Evolutionary conservation across 225 moss, liverwort and hornwort species (phyloP).

Genomic region (Polytrichum commune): DNA sequence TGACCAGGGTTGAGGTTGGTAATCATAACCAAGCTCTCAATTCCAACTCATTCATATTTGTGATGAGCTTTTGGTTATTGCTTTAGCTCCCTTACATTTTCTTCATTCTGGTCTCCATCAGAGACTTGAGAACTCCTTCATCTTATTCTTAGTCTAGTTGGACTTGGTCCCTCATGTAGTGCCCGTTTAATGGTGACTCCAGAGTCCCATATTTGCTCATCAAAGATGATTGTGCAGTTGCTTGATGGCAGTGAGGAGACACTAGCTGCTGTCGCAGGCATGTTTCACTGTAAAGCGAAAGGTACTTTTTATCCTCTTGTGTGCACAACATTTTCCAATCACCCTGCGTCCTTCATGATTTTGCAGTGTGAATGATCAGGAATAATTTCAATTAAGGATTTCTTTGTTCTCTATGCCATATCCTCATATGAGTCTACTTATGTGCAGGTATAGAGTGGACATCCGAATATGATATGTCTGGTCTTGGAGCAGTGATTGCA

Average conservation of each 20-base stretch:
- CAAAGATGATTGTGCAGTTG: conserved; percentile 40
- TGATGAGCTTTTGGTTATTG: background rate
- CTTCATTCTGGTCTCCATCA: background rate
- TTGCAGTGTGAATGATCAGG: background rate
- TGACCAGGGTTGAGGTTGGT: conserved; percentile 77
- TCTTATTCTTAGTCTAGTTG: background rate
- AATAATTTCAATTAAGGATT: background rate
- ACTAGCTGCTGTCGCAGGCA: conserved; percentile 78
- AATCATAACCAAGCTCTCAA: background rate
- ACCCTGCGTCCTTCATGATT: conserved; percentile 9
- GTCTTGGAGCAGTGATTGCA: conserved; percentile 75
- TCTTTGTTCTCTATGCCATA: too few relatives aligned
- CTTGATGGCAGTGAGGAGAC: conserved; percentile 84
- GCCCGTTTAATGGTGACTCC: background rate
- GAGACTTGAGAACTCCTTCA: background rate
- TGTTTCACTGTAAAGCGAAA: conserved; percentile 96
- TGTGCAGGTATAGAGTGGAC: conserved; percentile 80
- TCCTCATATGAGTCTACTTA: background rate
- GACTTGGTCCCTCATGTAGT: background rate
- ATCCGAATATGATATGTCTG: conserved; percentile 76
- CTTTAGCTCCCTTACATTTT: background rate
- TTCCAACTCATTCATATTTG: background rate
- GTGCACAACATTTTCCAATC: conserved; percentile 2
- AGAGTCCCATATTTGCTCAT: conserved; percentile 12
- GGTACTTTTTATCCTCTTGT: conserved; percentile 22